Evolutionary conservation across 2,329 filamentous ascomycete species (phyloP).

Genomic region (Geosmithia flava): DNA sequence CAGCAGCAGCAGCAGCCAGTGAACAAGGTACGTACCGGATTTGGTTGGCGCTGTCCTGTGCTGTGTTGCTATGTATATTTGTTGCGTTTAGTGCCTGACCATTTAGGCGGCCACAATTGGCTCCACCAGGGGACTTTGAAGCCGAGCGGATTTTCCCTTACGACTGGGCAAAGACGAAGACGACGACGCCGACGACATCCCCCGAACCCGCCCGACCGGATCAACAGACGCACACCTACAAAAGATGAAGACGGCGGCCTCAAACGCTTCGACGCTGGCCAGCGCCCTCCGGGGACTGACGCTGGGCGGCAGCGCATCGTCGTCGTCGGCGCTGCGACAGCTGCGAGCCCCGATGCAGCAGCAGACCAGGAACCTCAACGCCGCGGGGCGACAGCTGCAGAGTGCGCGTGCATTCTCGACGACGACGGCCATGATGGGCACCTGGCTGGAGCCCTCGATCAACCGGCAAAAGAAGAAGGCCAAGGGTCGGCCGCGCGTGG

Average conservation of each 20-base stretch:
- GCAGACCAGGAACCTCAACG: slow-evolving; percentile 11
- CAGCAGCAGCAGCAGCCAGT: slow-evolving; percentile 1
- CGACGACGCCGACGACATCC: no score
- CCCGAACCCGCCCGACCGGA: slow-evolving; percentile 4
- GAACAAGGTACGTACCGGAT: background rate
- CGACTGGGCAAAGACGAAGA: background rate
- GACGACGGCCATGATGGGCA: slow-evolving; percentile 44
- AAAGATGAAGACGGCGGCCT: slow-evolving; percentile 28
- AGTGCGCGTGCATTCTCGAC: slow-evolving; percentile 61
- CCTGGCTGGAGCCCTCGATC: slow-evolving; percentile 73
- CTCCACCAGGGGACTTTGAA: slow-evolving; percentile 1
- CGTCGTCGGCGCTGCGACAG: slow-evolving; percentile 20
- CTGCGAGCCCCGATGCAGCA: slow-evolving; percentile 17
- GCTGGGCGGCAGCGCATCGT: slow-evolving; percentile 22
- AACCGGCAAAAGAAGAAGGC: slow-evolving; percentile 77
- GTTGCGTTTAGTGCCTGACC: background rate
- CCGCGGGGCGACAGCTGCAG: slow-evolving; percentile 23
- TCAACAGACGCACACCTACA: slow-evolving; percentile 2
- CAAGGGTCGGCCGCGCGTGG: slow-evolving; percentile 78
- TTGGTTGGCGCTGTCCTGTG: slow-evolving; percentile 3
- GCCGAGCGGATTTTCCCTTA: no score
- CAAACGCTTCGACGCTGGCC: slow-evolving; percentile 29
- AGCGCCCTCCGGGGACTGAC: slow-evolving; percentile 38
- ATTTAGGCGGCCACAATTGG: background rate
- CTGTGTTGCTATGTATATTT: no score